Evolutionary conservation across 257 asterid genomes (phyloP).

Genomic region (Solanum microdontum): DNA sequence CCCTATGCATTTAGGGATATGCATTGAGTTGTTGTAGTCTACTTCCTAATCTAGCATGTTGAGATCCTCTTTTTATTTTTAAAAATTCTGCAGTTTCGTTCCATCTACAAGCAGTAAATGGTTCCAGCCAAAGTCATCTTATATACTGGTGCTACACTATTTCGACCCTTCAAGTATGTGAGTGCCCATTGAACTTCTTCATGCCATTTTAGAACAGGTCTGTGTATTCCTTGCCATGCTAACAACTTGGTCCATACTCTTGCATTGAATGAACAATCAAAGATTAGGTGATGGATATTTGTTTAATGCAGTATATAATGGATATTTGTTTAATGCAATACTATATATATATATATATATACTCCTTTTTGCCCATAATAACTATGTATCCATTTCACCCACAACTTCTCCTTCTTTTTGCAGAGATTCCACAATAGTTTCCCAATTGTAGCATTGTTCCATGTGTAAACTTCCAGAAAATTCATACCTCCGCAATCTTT

Average conservation of each 20-base stretch:
- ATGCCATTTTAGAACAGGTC: neutral
- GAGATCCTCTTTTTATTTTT: neutral
- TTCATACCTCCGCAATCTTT: too few species aligned
- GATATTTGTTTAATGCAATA: too few species aligned
- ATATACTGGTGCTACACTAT: too few species aligned
- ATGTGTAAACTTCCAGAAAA: too few species aligned
- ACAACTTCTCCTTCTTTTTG: too few species aligned
- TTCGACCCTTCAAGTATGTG: neutral
- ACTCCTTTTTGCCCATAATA: too few species aligned
- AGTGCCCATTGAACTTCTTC: neutral
- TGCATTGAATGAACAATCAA: neutral
- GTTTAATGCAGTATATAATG: too few species aligned
- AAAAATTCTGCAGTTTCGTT: neutral
- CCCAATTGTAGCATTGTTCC: too few species aligned
- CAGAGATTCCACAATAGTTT: too few species aligned
- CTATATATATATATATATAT: too few species aligned
- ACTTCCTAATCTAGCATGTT: neutral
- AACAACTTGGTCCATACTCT: neutral
- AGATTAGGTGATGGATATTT: neutral
- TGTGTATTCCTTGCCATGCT: neutral
- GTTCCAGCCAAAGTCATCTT: neutral
- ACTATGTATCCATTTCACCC: too few species aligned
- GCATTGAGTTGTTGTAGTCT: too few species aligned
- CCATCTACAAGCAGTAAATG: neutral
- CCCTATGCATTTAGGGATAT: neutral